Conservation (phyloP, 2,329 filamentous ascomycete species). For the Cytospora mali region DNA sequence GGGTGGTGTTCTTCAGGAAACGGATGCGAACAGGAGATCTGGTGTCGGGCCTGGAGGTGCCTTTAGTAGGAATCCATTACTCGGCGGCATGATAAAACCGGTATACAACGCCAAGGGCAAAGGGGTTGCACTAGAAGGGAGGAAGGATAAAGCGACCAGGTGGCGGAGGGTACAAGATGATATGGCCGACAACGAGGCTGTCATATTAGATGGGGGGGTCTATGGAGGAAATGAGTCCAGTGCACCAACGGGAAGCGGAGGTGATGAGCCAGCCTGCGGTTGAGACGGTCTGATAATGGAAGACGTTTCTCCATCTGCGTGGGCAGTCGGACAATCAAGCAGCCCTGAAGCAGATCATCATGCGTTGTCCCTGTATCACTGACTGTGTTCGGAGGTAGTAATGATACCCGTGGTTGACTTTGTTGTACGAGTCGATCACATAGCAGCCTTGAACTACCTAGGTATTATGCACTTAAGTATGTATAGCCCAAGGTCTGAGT, state of each 20-base stretch:
- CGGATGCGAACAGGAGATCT: constrained; percentile 38
- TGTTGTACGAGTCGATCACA: neutral
- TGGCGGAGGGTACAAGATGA: constrained; percentile 67
- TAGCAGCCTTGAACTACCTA: too few relatives aligned
- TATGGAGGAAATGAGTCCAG: constrained; percentile 42
- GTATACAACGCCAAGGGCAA: constrained; percentile 60
- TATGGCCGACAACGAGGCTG: constrained; percentile 57
- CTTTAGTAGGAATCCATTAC: constrained; percentile 70
- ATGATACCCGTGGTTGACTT: neutral
- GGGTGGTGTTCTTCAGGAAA: constrained; percentile 40
- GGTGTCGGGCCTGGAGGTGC: constrained; percentile 57
- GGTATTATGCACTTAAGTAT: too few relatives aligned
- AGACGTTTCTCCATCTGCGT: neutral
- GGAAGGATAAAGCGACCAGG: constrained; percentile 46
- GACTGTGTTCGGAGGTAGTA: neutral
- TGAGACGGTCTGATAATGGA: constrained; percentile 27
- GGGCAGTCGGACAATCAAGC: neutral
- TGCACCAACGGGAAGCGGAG: constrained; percentile 23
- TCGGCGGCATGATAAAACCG: constrained; percentile 67
- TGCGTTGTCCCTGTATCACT: neutral
- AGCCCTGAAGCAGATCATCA: neutral
- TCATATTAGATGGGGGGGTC: constrained; percentile 61
- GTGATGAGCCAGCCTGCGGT: constrained; percentile 46
- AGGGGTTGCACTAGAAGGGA: constrained; percentile 45
- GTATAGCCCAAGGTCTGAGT: too few relatives aligned